Conservation (phyloP, 768 basidiomycete genomes). For the Tulasnella sp. region DNA sequence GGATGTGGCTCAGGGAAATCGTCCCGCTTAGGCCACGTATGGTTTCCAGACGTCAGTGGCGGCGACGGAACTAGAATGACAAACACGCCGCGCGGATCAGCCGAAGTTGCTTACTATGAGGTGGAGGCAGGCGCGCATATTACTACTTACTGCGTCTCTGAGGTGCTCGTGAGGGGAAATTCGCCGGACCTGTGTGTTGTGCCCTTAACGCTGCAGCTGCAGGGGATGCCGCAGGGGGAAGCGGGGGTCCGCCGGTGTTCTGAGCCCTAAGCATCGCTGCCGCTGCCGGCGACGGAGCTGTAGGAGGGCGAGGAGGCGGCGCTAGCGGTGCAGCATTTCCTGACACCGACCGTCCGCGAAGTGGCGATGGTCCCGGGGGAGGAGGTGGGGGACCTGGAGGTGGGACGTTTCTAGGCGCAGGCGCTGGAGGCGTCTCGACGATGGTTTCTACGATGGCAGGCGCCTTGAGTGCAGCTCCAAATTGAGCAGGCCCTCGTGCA, state of each 20-base stretch:
- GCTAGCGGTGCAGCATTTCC: constrained; percentile 5
- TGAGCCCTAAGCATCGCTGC: constrained; percentile 34
- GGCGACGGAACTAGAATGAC: constrained; percentile 49
- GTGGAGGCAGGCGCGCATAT: neutral
- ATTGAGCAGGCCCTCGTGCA: constrained; percentile 29
- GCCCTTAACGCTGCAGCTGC: constrained; percentile 41
- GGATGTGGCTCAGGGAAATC: constrained; percentile 75
- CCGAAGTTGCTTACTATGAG: neutral
- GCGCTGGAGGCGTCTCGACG: constrained; percentile 22
- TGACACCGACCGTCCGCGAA: neutral
- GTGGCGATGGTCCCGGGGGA: neutral
- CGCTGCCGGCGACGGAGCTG: constrained; percentile 37
- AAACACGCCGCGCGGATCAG: constrained; percentile 2
- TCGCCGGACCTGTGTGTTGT: constrained; percentile 18
- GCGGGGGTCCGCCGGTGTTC: constrained; percentile 38
- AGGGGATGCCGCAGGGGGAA: constrained; percentile 45
- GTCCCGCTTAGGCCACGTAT: constrained; percentile 65
- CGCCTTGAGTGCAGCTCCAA: neutral
- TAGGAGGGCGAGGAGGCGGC: constrained; percentile 27
- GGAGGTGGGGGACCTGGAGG: constrained; percentile 35
- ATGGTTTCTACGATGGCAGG: neutral
- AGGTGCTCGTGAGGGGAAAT: constrained; percentile 1
- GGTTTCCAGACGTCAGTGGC: constrained; percentile 60
- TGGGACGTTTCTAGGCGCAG: constrained; percentile 34
- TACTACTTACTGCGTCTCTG: constrained; percentile 3